These are phyloP conservation scores for Cryphonectria parasitica DNA, from an alignment of 2,329 filamentous ascomycete genomes.

Conservation along the genomic window DNA sequence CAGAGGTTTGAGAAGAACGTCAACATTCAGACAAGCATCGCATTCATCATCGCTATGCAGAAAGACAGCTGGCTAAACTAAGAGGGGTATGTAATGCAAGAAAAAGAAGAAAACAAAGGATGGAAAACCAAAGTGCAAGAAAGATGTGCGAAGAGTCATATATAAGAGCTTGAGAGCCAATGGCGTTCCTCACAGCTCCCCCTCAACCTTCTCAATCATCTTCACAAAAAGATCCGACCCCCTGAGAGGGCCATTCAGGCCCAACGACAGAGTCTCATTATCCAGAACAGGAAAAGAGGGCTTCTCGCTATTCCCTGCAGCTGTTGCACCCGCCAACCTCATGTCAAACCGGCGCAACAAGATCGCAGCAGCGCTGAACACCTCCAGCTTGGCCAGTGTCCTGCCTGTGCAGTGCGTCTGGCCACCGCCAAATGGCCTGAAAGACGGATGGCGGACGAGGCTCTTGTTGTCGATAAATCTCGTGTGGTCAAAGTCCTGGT, in stretches of 20 bases:
- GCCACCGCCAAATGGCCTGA: conserved; percentile 12
- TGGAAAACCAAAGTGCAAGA: too few species aligned
- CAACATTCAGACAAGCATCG: background rate
- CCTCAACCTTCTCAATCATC: background rate
- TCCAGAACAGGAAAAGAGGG: conserved; percentile 1
- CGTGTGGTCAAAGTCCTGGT: background rate
- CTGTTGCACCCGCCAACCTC: background rate
- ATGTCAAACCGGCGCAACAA: conserved; percentile 13
- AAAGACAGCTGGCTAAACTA: background rate
- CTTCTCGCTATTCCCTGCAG: background rate
- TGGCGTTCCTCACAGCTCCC: background rate
- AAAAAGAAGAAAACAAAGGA: background rate
- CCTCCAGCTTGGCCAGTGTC: conserved; percentile 12
- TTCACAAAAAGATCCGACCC: background rate
- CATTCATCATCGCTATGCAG: conserved; percentile 1
- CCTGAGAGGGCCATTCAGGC: background rate
- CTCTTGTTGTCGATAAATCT: conserved; percentile 8
- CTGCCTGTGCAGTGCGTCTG: conserved; percentile 7
- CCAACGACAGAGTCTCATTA: conserved; percentile 6
- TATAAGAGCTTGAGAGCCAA: background rate
- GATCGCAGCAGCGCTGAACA: conserved; percentile 11
- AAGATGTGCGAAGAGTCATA: background rate
- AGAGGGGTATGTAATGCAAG: background rate
- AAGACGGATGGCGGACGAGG: background rate
- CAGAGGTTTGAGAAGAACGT: too few species aligned